Evolutionary conservation across 176 grass and related monocot genomes (phyloP).

Genomic region (Rhynchospora breviuscula): DNA sequence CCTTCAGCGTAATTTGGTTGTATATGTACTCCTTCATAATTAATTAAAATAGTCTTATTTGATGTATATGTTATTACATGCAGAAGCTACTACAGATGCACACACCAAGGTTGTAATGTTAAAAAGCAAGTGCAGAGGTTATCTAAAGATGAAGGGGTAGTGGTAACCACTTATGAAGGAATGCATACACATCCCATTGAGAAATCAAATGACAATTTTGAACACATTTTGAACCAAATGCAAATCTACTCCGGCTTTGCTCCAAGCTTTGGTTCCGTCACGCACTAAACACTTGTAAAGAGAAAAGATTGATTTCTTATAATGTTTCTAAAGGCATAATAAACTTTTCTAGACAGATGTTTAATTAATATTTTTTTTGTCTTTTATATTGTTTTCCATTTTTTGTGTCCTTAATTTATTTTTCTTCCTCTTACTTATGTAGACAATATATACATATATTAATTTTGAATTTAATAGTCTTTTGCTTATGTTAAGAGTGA

Average conservation of each 20-base stretch:
- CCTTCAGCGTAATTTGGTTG: background rate
- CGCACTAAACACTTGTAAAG: conserved; percentile 9
- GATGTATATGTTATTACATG: background rate
- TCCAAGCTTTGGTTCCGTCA: conserved; percentile 18
- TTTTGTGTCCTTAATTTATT: background rate
- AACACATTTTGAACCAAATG: conserved; percentile 93
- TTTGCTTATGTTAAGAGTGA: background rate
- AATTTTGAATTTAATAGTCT: background rate
- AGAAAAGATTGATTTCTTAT: background rate
- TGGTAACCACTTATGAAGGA: conserved; percentile 83
- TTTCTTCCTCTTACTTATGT: background rate
- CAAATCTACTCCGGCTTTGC: conserved; percentile 46
- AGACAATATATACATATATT: background rate
- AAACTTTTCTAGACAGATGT: conserved; percentile 14
- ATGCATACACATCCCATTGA: conserved; percentile 73
- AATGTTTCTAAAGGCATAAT: background rate
- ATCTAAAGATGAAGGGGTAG: conserved; percentile 53
- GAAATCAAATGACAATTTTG: conserved; percentile 85
- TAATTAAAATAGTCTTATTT: background rate
- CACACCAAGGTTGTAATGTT: conserved; percentile 79
- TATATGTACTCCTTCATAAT: background rate
- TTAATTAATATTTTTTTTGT: conserved; percentile 13
- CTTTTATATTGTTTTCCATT: background rate
- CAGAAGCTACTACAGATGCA: conserved; percentile 96
- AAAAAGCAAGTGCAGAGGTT: conserved; percentile 92